phyloP scores from a whole-genome alignment of 257 asterid species.

The Osmanthus fragrans region DNA sequence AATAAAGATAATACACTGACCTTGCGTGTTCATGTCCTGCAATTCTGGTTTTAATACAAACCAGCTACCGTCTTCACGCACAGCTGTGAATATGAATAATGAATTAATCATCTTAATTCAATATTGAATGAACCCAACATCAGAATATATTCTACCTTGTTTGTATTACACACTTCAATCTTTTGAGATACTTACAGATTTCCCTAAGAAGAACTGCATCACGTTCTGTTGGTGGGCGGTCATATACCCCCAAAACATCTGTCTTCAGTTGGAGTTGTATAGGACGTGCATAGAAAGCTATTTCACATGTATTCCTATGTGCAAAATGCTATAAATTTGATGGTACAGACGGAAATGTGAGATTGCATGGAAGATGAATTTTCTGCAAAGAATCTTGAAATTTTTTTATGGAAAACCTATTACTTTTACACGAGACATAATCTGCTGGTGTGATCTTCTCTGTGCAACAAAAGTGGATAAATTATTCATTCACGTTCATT shows the following conservation, averaged over 20 bases:
- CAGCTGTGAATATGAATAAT: conserved; percentile 50
- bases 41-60: conserved; percentile 64
- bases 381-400: not conserved
- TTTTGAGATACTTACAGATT: conserved; percentile 55
- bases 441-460: not conserved
- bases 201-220: conserved; percentile 77
- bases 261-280: conserved; percentile 52
- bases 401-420: not conserved
- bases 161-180: conserved; percentile 4
- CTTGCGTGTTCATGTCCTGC: conserved; percentile 52
- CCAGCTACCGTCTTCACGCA: conserved; percentile 90
- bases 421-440: not conserved
- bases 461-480: not conserved
- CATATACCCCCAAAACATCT: conserved; percentile 86
- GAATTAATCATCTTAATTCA: conserved; percentile 15
- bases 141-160: conserved; percentile 2
- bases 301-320: conserved; percentile 5
- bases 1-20: conserved; percentile 33
- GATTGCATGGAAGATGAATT: not conserved
- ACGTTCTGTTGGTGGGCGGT: conserved; percentile 88
- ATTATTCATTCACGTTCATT: not conserved
- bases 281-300: conserved; percentile 33
- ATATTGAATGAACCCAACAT: conserved; percentile 1
- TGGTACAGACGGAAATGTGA: not conserved
- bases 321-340: not conserved